A percentile compares a stretch with the other conserved stretches of the same genome.
Evolutionary conservation across 805 yeast genomes (phyloP).

Genomic region (Lipomyces lipofer): DNA sequence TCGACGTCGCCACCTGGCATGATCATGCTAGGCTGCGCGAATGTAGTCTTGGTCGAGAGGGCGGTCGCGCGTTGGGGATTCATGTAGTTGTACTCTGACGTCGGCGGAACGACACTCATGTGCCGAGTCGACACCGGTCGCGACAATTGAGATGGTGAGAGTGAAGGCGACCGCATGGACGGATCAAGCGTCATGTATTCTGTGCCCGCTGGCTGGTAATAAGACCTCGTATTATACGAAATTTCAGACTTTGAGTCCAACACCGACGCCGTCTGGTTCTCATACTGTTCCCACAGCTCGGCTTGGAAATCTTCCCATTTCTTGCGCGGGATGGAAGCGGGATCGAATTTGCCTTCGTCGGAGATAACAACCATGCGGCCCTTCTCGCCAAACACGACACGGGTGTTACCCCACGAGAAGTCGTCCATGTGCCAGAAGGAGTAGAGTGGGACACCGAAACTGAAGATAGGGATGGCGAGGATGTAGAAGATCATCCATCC

Average conservation of each 20-base stretch:
- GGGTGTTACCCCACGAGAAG: constrained; percentile 67
- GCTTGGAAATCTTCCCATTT: constrained; percentile 62
- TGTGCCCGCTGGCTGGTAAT: constrained; percentile 10
- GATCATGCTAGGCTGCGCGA: constrained; percentile 10
- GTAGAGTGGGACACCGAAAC: constrained; percentile 57
- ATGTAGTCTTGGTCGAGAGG: no score
- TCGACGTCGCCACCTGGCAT: constrained; percentile 29
- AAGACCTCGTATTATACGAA: constrained; percentile 14
- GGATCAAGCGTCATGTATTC: constrained; percentile 7
- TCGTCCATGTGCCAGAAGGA: constrained; percentile 68
- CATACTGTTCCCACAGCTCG: constrained; percentile 44
- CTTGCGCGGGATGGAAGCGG: constrained; percentile 54
- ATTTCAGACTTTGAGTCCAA: constrained; percentile 18
- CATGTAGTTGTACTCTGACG: neutral
- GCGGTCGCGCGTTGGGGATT: no score
- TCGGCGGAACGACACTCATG: neutral
- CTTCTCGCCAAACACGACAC: constrained; percentile 55
- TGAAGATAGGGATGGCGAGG: constrained; percentile 59
- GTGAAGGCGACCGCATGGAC: constrained; percentile 6
- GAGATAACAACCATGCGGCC: constrained; percentile 51
- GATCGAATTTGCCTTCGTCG: constrained; percentile 56
- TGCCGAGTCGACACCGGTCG: constrained; percentile 1
- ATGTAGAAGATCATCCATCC: constrained; percentile 59
- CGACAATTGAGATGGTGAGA: neutral
- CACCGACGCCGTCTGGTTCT: constrained; percentile 16